Percentiles rank a stretch among this genome's conserved stretches.
Evolutionary conservation across 2,329 filamentous ascomycete species (phyloP).

Genomic region (Pseudogymnoascus sp.): DNA sequence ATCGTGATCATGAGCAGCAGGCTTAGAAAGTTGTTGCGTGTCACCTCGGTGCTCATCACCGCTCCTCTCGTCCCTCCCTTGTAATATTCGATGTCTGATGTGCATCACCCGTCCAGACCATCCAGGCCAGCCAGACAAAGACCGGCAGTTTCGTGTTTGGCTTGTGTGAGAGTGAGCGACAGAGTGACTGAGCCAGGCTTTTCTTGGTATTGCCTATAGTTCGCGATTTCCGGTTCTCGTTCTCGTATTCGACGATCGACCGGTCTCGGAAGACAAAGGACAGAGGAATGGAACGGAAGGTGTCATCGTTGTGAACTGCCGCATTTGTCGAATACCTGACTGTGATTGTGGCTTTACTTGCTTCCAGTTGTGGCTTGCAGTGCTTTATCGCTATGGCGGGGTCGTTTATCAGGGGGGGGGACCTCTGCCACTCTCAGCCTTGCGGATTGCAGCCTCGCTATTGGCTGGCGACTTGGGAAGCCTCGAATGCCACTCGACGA

Average conservation of each 20-base stretch:
- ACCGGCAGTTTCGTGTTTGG: background rate
- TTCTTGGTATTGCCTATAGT: constrained; percentile 1
- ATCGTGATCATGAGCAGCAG: background rate
- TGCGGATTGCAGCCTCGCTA: background rate
- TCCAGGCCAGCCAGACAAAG: background rate
- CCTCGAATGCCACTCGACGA: background rate
- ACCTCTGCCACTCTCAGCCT: background rate
- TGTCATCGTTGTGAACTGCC: background rate
- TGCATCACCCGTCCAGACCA: constrained; percentile 3
- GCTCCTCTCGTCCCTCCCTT: background rate
- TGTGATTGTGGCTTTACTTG: background rate
- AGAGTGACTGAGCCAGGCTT: background rate
- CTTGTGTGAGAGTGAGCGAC: background rate
- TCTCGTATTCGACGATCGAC: constrained; percentile 3
- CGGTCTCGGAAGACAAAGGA: background rate
- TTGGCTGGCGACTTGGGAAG: background rate
- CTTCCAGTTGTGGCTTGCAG: background rate
- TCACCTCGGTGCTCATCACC: background rate
- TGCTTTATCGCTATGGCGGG: constrained; percentile 4
- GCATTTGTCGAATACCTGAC: background rate
- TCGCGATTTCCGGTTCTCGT: background rate
- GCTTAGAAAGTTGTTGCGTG: background rate
- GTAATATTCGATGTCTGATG: background rate
- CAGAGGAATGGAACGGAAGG: background rate
- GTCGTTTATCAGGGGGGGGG: background rate